These are phyloP conservation scores for Aureobasidium sp. DNA, from an alignment of 2,329 filamentous ascomycete genomes.

Conservation along the genomic window DNA sequence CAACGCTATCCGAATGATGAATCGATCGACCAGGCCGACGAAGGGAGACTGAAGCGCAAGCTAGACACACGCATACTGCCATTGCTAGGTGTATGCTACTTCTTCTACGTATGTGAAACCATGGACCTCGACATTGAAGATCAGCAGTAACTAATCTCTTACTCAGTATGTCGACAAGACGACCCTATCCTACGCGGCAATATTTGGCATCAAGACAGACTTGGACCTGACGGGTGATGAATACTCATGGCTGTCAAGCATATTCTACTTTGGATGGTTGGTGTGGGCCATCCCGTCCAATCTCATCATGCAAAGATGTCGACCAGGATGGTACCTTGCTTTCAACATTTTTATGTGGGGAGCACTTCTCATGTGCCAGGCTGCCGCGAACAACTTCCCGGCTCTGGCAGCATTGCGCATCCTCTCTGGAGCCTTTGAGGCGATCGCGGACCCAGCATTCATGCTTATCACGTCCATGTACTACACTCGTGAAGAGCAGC, in stretches of 20 bases:
- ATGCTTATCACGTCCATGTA: constrained; percentile 30
- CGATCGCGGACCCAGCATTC: constrained; percentile 50
- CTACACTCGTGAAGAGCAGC: constrained; percentile 54
- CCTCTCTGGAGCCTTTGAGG: constrained; percentile 49
- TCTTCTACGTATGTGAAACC: constrained; percentile 2
- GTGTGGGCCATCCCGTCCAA: constrained; percentile 46
- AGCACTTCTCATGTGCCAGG: constrained; percentile 29
- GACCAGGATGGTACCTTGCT: constrained; percentile 34
- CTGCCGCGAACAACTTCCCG: constrained; percentile 37
- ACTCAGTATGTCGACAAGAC: constrained; percentile 4
- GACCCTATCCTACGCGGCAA: constrained; percentile 1
- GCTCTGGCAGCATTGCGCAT: constrained; percentile 49
- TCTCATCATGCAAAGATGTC: constrained; percentile 43
- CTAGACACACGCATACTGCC: background rate
- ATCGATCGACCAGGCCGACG: background rate
- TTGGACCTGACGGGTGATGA: background rate
- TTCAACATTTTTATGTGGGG: constrained; percentile 52
- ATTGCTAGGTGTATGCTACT: background rate
- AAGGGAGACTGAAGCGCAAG: background rate
- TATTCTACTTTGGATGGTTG: constrained; percentile 48
- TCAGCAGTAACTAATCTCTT: background rate
- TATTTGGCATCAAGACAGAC: constrained; percentile 4
- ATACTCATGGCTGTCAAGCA: constrained; percentile 31
- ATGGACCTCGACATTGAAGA: background rate
- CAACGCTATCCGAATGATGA: background rate